Evolutionary conservation across 2,329 filamentous ascomycete genomes (phyloP), one percentile per base, ranked within the genome.

Genomic region (Fusarium sp.): DNA sequence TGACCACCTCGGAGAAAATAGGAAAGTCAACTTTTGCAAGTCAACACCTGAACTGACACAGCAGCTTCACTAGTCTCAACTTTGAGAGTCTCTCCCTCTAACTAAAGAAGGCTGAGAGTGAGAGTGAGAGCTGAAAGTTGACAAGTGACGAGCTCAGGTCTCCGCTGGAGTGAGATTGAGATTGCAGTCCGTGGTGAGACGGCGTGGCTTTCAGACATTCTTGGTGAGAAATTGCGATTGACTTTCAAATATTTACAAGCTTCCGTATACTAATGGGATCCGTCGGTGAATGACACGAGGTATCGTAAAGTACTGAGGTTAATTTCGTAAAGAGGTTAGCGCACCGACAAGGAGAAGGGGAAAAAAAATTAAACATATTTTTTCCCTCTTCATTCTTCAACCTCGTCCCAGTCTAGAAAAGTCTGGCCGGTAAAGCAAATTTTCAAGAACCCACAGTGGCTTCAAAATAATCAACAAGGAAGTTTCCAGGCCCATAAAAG

Each of bases 371-470:
- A 58, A 48, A 42, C 30, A 30, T 53, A 44, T 49, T 52, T 53
- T 44, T 9, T 11, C 8, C 10, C 31, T 23, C 12, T 50, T 57
- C 42, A 51, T 57, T 44, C 31, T 62, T 62, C 39, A 67, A 59
- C 39, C 37, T 49, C 39, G 26, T 39, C 48, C n/a, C 23, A 52
- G 57, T 55, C 67, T 63, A 43, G 61, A 69, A 67, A 69, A 57
- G 68, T 58, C 64, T 71, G 60, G 65, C 37, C 30, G 21, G 48
- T 43, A 59, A 59, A 66, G 49, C 64, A 71, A 71, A 51, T 62
- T 71, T 71, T 69, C 45, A 61, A 28, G 55, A 71, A 69, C 14
- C 69, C 69, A 71, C 65, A 50, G 26, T 48, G 42, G 49, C 44
- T 62, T 54, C 62, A 43, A 51, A 45, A 34, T 30, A 26, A 62